These are phyloP conservation scores for Ascosphaera pollenicola DNA, from an alignment of 2,329 filamentous ascomycete species.

Conservation along the genomic window DNA sequence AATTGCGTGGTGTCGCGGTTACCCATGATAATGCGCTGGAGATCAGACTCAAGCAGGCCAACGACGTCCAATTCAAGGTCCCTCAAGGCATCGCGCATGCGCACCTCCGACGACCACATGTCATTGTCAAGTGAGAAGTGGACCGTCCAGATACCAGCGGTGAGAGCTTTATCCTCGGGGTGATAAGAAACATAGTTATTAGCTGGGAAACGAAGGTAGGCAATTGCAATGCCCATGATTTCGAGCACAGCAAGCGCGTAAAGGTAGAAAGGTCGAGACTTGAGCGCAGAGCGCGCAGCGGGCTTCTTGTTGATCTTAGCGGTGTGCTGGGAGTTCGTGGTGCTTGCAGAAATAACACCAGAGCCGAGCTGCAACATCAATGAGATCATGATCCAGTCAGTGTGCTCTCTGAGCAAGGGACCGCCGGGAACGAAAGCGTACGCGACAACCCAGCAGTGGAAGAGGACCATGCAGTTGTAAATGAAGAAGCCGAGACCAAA, in stretches of 20 bases:
- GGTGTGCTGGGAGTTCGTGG: conserved; percentile 28
- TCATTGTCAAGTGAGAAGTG: conserved; percentile 97
- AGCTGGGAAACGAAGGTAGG: conserved; percentile 76
- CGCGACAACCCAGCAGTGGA: conserved; percentile 95
- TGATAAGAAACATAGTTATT: conserved; percentile 89
- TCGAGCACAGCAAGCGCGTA: conserved; percentile 58
- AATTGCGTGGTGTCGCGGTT: conserved; percentile 93
- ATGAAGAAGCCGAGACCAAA: conserved; percentile 79
- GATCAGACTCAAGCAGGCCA: conserved; percentile 79
- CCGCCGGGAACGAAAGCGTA: conserved; percentile 96
- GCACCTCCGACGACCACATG: conserved; percentile 94
- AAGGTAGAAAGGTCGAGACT: conserved; percentile 42
- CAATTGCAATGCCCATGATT: conserved; percentile 54
- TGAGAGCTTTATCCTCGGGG: conserved; percentile 64
- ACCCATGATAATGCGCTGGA: conserved; percentile 98
- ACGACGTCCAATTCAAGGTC: conserved; percentile 96
- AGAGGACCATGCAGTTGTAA: conserved; percentile 89
- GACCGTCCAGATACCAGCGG: conserved; percentile 95
- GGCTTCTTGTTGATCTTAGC: conserved; percentile 16
- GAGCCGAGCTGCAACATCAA: conserved; percentile 70
- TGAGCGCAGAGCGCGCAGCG: conserved; percentile 18
- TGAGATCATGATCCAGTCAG: conserved; percentile 80
- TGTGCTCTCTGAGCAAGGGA: conserved; percentile 76
- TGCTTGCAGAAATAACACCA: conserved; percentile 50
- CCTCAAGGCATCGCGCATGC: conserved; percentile 75